A percentile compares a stretch with the other conserved stretches of the same genome.
Conservation (phyloP, 768 basidiomycete genomes). For the Amanita subjunquillea region DNA sequence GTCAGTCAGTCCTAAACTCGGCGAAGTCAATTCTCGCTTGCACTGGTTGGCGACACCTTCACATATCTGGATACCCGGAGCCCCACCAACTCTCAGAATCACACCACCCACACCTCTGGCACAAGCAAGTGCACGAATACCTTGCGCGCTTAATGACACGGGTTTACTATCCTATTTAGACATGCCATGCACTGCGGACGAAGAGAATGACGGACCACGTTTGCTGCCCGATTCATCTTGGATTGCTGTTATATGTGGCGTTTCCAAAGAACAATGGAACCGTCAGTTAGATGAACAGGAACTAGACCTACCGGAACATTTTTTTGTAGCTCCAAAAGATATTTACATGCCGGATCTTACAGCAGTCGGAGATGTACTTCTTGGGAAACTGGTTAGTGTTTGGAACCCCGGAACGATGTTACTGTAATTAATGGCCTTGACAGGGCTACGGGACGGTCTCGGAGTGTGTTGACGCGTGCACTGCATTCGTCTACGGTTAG, state of each 20-base stretch:
- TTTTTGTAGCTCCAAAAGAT: slow-evolving; percentile 67
- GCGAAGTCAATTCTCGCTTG: slow-evolving; percentile 9
- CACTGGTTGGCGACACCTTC: slow-evolving; percentile 38
- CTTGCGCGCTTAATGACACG: slow-evolving; percentile 7
- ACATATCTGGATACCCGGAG: slow-evolving; percentile 49
- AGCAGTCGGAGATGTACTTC: slow-evolving; percentile 60
- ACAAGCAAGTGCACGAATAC: not conserved
- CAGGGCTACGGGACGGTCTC: slow-evolving; percentile 79
- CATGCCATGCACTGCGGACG: slow-evolving; percentile 1
- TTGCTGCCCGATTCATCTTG: slow-evolving; percentile 60
- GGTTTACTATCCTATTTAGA: slow-evolving; percentile 2
- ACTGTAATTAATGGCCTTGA: not conserved
- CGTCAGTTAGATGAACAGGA: slow-evolving; percentile 19
- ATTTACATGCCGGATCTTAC: slow-evolving; percentile 81
- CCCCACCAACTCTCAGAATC: slow-evolving; percentile 38
- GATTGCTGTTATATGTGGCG: slow-evolving; percentile 76
- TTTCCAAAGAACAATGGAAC: slow-evolving; percentile 47
- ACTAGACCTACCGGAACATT: slow-evolving; percentile 47
- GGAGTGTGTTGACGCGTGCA: slow-evolving; percentile 67
- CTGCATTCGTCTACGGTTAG: slow-evolving; percentile 71
- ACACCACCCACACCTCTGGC: slow-evolving; percentile 6
- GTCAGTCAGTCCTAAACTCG: not conserved
- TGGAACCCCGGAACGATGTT: not conserved
- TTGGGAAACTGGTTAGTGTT: slow-evolving; percentile 62
- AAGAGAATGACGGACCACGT: slow-evolving; percentile 19